Evolutionary conservation across 345 rosid species (phyloP).

Genomic region (Gynandropsis gynandra): DNA sequence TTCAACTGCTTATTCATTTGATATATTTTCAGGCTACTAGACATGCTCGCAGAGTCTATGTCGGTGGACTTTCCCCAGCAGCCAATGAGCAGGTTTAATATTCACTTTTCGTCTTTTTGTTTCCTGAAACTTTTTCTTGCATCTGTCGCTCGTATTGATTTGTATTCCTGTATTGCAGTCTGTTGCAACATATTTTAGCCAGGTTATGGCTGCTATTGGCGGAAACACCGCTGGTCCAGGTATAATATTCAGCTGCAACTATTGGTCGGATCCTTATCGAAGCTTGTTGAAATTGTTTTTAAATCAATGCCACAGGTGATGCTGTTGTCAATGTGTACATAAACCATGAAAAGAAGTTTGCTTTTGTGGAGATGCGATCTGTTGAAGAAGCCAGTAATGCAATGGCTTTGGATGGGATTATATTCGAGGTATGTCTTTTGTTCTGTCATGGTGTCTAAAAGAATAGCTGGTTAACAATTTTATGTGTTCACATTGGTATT

Average conservation of each 20-base stretch:
- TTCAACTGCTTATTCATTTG: not conserved
- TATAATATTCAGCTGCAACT: slow-evolving; percentile 4
- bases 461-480: not conserved
- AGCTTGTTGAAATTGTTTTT: not conserved
- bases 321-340: slow-evolving; percentile 42
- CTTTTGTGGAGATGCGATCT: slow-evolving; percentile 42
- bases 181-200: slow-evolving; percentile 43
- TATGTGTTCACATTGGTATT: too few species aligned
- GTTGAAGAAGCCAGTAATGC: slow-evolving; percentile 41
- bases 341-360: slow-evolving; percentile 41
- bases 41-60: slow-evolving; percentile 41
- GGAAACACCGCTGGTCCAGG: slow-evolving; percentile 54
- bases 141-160: not conserved
- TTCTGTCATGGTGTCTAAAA: not conserved
- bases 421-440: slow-evolving; percentile 28
- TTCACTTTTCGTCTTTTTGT: slow-evolving; percentile 5
- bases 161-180: slow-evolving; percentile 24
- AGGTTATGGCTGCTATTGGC: slow-evolving; percentile 43
- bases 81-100: slow-evolving; percentile 38
- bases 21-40: slow-evolving; percentile 32
- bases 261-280: slow-evolving; percentile 1
- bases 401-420: slow-evolving; percentile 39
- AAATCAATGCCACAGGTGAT: slow-evolving; percentile 29
- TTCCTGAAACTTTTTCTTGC: slow-evolving; percentile 5
- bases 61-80: slow-evolving; percentile 39